Percentiles rank a stretch among this genome's conserved stretches.
These are phyloP conservation scores for Phlegmacium glaucopus DNA, from an alignment of 768 basidiomycete species.

Conservation along the genomic window DNA sequence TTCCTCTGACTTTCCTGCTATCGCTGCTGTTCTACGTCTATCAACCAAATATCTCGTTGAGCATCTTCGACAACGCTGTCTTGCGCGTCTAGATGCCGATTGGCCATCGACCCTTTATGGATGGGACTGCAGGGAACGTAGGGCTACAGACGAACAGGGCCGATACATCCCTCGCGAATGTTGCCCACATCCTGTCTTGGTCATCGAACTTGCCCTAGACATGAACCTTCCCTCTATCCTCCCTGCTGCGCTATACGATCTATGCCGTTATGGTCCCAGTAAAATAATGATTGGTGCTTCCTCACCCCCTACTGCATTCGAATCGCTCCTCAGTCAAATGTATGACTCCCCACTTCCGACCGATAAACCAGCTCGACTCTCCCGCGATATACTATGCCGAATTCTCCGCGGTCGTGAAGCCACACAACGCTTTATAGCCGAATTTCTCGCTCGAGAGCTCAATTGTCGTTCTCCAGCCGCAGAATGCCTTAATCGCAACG, in stretches of 20 bases:
- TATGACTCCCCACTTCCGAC: conserved; percentile 15
- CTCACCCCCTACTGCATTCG: conserved; percentile 28
- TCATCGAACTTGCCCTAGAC: conserved; percentile 67
- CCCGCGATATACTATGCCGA: conserved; percentile 33
- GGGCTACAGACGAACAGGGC: conserved; percentile 45
- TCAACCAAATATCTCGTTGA: conserved; percentile 77
- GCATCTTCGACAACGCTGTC: conserved; percentile 57
- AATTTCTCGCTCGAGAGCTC: conserved; percentile 58
- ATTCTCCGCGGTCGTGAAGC: conserved; percentile 63
- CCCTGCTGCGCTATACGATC: conserved; percentile 72
- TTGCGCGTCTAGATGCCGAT: conserved; percentile 54
- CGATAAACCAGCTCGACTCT: conserved; percentile 24
- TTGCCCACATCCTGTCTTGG: conserved; percentile 65
- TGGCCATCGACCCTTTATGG: conserved; percentile 66
- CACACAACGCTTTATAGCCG: conserved; percentile 58
- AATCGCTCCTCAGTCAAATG: conserved; percentile 14
- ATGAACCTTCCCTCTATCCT: conserved; percentile 55
- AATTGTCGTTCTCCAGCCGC: conserved; percentile 43
- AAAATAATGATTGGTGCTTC: conserved; percentile 57
- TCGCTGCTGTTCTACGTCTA: conserved; percentile 66
- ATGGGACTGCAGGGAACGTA: conserved; percentile 68
- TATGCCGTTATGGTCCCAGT: conserved; percentile 70
- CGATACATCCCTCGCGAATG: conserved; percentile 57
- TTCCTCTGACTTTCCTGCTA: conserved; percentile 52
- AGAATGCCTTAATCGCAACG: conserved; percentile 41